phyloP scores from a whole-genome alignment of 495 filamentous ascomycete genomes.

The Aspergillus carlsbadensis region DNA sequence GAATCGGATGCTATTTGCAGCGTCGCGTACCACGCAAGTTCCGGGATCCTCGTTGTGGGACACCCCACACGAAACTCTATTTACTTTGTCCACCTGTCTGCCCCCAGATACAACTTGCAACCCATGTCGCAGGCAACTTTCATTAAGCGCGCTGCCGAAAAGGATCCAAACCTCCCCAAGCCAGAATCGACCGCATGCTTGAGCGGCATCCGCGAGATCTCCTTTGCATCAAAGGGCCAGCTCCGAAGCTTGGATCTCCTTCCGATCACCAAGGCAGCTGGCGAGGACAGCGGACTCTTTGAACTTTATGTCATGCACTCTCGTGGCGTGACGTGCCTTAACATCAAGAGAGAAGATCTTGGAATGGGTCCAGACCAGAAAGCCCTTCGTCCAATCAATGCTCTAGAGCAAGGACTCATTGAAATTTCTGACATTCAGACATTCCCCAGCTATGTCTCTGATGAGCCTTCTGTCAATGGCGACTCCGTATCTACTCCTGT shows the following conservation, averaged over 20 bases:
- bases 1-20: conserved; percentile 97
- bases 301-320: conserved; percentile 98
- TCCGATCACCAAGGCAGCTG: conserved; percentile 49
- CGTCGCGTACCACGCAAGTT: conserved; percentile 84
- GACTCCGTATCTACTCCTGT: conserved; percentile 39
- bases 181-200: conserved; percentile 94
- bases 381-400: conserved; percentile 72
- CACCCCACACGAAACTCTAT: conserved; percentile 97
- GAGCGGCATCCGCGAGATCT: conserved; percentile 92
- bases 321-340: conserved; percentile 84
- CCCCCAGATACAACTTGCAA: conserved; percentile 81
- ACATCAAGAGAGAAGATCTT: conserved; percentile 80
- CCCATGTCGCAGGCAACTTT: conserved; percentile 83
- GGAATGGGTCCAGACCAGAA: conserved; percentile 88
- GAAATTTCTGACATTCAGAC: conserved; percentile 51
- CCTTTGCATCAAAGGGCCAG: conserved; percentile 82
- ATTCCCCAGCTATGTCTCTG: conserved; percentile 39
- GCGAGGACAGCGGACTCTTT: conserved; percentile 64
- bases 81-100: conserved; percentile 93
- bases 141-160: conserved; percentile 69
- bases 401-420: conserved; percentile 61
- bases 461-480: conserved; percentile 52
- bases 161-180: conserved; percentile 70
- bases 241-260: conserved; percentile 89
- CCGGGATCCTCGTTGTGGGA: conserved; percentile 89